Conservation (phyloP, 371 early-diverging fungal genomes). For the Zychaea mexicana region DNA sequence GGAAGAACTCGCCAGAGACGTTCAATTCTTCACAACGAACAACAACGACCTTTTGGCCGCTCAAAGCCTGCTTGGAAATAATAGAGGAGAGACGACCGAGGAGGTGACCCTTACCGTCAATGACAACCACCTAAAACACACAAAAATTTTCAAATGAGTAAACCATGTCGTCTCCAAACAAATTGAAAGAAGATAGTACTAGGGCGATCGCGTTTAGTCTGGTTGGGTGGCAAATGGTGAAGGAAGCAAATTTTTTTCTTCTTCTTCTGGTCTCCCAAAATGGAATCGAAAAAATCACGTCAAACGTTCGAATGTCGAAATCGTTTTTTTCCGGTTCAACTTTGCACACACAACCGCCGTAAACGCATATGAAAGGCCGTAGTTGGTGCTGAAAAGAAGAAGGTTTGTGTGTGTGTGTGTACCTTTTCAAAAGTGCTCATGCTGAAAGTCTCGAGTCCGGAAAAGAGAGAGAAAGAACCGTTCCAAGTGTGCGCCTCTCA, state of each 20-base stretch:
- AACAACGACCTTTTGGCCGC: constrained; percentile 96
- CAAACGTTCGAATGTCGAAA: neutral
- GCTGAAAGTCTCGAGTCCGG: constrained; percentile 13
- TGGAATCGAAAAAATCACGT: neutral
- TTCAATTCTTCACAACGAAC: constrained; percentile 98
- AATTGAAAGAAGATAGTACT: no score
- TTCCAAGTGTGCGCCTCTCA: neutral
- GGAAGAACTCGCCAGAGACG: constrained; percentile 97
- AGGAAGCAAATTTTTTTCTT: no score
- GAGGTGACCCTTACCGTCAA: constrained; percentile 99
- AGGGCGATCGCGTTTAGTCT: constrained; percentile 1
- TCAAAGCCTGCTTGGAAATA: constrained; percentile 97
- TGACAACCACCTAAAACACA: constrained; percentile 87
- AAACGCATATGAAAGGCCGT: no score
- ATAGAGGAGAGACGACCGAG: constrained; percentile 98
- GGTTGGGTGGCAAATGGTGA: no score
- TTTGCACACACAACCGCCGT: no score
- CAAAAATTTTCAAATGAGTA: neutral
- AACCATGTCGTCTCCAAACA: neutral
- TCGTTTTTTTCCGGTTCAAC: no score
- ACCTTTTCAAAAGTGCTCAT: constrained; percentile 46
- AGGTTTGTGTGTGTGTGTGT: neutral
- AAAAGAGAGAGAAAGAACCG: constrained; percentile 18
- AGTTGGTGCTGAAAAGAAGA: neutral
- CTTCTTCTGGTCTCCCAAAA: neutral